Base-by-base conservation (phyloP, 2,329 filamentous ascomycete species). In the Fusarium domesticum region DNA sequence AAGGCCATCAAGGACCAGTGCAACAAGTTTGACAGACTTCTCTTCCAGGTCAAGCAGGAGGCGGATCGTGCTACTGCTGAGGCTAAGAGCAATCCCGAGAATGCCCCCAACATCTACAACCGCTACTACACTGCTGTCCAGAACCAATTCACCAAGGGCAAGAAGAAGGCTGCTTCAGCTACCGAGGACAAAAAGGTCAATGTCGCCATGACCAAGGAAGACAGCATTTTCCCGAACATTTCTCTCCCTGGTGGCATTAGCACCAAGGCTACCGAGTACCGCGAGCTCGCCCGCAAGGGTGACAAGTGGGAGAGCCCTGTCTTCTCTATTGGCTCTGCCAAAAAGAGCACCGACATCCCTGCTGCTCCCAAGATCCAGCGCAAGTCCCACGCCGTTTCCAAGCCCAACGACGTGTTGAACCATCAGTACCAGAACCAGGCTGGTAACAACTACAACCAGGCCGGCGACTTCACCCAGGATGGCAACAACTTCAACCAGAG, bases 251-350 rank as follows among this genome's bases (percentile, higher is more conserved):
- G 68, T 18, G 91, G 90, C 43, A 92, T 96, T 65, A 93, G 87
- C 57, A 84, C 82, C 72, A 96, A 96, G 80, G 91, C 92, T 8
- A 95, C 89, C 18, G 89, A 96, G 69, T 97, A 95, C 78, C 89
- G 83, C 72, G 83, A 96, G 17, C 77, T 96, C 45, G 89, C 92
- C 7, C 76, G 75, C 56, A 89, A 93, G 80, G 93, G 93, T 40
- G 87, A 96, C 43, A 85, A 83, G 67, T 98, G 93, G 93, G 86
- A 96, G 75, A 95, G 87, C 49, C 89, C 92, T 8, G 83, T 98
- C 61, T 98, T 98, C 74, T 85, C 82, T 48, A 85, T 97, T 58
- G 92, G 93, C 37, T 78, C 72, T 34, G 90, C 91, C 10, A 74
- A 79, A 43, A 83, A 85, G 69, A 89, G 87, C 33, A 76, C 70